Conservation (phyloP, 2,329 filamentous ascomycete species). For the Ophiostoma perfectum region DNA sequence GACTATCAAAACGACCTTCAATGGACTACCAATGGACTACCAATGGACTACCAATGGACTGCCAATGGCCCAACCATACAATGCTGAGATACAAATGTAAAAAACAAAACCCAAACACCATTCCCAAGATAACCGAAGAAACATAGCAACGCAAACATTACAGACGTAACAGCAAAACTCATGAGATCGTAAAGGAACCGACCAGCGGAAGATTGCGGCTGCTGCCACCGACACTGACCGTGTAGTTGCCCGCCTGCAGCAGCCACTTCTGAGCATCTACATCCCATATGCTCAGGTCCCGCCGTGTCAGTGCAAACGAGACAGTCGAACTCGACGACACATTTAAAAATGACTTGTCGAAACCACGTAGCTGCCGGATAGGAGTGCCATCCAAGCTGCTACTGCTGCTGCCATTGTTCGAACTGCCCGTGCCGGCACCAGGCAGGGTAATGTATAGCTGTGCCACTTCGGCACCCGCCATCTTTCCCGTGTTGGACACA, state of each 20-base stretch:
- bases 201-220: slow-evolving; percentile 39
- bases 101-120: background rate
- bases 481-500: slow-evolving; percentile 39
- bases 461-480: slow-evolving; percentile 41
- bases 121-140: background rate
- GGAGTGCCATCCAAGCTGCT: slow-evolving; percentile 34
- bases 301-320: slow-evolving; percentile 51
- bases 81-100: background rate
- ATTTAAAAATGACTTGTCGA: slow-evolving; percentile 54
- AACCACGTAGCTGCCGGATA: slow-evolving; percentile 57
- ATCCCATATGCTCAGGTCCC: slow-evolving; percentile 65
- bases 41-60: too few relatives aligned
- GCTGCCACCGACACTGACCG: slow-evolving; percentile 40
- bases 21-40: too few relatives aligned
- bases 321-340: slow-evolving; percentile 41
- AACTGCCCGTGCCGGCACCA: slow-evolving; percentile 15
- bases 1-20: too few relatives aligned
- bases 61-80: too few relatives aligned
- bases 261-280: slow-evolving; percentile 56
- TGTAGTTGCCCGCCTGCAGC: slow-evolving; percentile 40
- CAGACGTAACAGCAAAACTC: background rate
- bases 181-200: slow-evolving; percentile 33
- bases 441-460: slow-evolving; percentile 44
- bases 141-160: background rate
- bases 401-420: background rate